Evolutionary conservation across 2,329 filamentous ascomycete genomes (phyloP).

Genomic region (Pseudophaeomoniella oleicola): DNA sequence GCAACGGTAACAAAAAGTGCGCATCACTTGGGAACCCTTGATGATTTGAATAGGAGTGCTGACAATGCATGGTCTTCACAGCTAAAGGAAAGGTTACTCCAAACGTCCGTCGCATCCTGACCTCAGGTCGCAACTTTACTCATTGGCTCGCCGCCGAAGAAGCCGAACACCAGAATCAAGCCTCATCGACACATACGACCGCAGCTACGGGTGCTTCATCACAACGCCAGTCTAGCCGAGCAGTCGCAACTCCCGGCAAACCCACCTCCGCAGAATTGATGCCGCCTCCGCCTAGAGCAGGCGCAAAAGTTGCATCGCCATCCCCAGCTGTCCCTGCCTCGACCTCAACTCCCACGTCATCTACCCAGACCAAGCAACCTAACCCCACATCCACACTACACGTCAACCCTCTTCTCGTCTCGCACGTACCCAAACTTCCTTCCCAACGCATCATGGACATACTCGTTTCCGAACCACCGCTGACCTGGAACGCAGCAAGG

Average conservation of each 20-base stretch:
- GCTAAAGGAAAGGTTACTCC: constrained; percentile 27
- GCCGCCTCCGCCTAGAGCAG: constrained; percentile 2
- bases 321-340: constrained; percentile 1
- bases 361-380: constrained; percentile 2
- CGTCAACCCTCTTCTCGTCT: constrained; percentile 26
- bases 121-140: constrained; percentile 33
- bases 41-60: constrained; percentile 1
- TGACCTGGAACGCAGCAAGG: constrained; percentile 31
- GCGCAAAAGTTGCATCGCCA: background rate
- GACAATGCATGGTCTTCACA: constrained; percentile 10
- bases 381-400: constrained; percentile 22
- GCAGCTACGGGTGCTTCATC: constrained; percentile 10
- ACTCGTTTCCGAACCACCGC: constrained; percentile 29
- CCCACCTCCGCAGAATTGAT: background rate
- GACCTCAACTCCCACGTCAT: constrained; percentile 1
- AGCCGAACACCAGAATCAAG: constrained; percentile 16
- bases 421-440: constrained; percentile 25
- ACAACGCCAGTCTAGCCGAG: background rate
- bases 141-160: constrained; percentile 38
- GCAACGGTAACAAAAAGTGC: background rate
- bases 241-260: background rate
- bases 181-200: background rate
- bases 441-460: constrained; percentile 30
- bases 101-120: constrained; percentile 31
- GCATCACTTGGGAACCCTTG: background rate